Evolutionary conservation across 768 basidiomycete species (phyloP).

Genomic region (Serpula lacrymans): DNA sequence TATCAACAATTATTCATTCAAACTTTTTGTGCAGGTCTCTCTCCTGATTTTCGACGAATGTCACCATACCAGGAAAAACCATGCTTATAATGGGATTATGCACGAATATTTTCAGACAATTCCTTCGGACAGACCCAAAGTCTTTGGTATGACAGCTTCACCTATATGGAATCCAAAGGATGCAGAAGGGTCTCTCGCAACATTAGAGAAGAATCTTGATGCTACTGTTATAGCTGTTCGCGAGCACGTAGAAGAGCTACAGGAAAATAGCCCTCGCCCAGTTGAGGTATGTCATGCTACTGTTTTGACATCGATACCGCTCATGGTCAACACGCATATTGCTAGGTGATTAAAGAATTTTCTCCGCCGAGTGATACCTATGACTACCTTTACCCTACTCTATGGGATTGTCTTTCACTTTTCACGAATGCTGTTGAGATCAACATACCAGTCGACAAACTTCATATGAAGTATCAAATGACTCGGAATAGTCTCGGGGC

Average conservation of each 20-base stretch:
- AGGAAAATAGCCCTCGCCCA: slow-evolving; percentile 58
- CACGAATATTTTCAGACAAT: slow-evolving; percentile 49
- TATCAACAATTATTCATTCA: not conserved
- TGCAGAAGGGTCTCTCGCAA: slow-evolving; percentile 55
- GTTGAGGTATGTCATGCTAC: slow-evolving; percentile 47
- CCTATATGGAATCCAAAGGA: slow-evolving; percentile 81
- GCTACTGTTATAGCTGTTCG: slow-evolving; percentile 74
- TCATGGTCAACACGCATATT: slow-evolving; percentile 2
- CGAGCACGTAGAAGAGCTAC: slow-evolving; percentile 64
- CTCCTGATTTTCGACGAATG: slow-evolving; percentile 57
- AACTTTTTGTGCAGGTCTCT: slow-evolving; percentile 38
- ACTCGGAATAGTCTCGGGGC: slow-evolving; percentile 66
- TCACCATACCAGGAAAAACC: slow-evolving; percentile 54
- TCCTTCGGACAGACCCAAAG: slow-evolving; percentile 54
- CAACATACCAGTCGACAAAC: slow-evolving; percentile 53
- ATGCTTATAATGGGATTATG: slow-evolving; percentile 59
- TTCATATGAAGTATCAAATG: slow-evolving; percentile 59
- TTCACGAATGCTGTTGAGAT: slow-evolving; percentile 32
- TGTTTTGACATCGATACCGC: not conserved
- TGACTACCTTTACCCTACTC: slow-evolving; percentile 51
- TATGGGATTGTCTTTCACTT: slow-evolving; percentile 51
- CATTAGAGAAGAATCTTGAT: slow-evolving; percentile 68
- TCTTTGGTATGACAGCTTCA: slow-evolving; percentile 94
- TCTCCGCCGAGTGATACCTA: slow-evolving; percentile 48
- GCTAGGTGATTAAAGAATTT: slow-evolving; percentile 57